Evolutionary conservation across 2,329 filamentous ascomycete genomes (phyloP), one percentile per base, ranked within the genome.

Genomic region (Nothophoma quercina): DNA sequence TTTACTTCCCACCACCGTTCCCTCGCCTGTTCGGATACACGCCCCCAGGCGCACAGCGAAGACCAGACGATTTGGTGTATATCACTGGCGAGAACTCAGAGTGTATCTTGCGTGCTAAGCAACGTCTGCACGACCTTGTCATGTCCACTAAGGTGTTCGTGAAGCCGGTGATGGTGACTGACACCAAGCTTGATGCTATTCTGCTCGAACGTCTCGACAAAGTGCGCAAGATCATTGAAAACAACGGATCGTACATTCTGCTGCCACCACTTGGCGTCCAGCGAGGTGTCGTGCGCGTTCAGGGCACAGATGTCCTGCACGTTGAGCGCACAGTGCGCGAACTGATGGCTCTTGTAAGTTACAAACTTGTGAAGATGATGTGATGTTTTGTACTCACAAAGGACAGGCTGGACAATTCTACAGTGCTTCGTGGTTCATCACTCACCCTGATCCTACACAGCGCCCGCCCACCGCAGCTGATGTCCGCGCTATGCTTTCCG

Each of bases 1-100:
- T 99, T 67, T 99, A 99, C 78, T 98, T 99, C 71, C 95, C 95
- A 22, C 92, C 93, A 7, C 89, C 93, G 1, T 98, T 98, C 72
- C 93, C 93, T 12, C 87, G 89, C 53, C 88, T 97, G 60, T 97
- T 95, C 70, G 89, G 91, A 54, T 99, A 96, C 74, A 90, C 88
- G 45, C 93, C 93, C 1, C 86, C 86, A 7, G 91, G 90, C 60
- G 92, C 92, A 16, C 86, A 86, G 49, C 86, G 90, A 52, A 87
- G 95, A 62, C 90, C 92, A 44, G 89, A 93, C 26, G 88, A 92
- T 69, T 90, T 97, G 69, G 91, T 99, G 56, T 96, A 95, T 75
- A 96, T 99, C 69, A 98, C 95, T 3, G 95, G 95, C 45, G 90
- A 96, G 67, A 91, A 82, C 45, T 85, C 87, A 55, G 89, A 96